Evolutionary conservation across 192 early-diverging fungal genomes (phyloP), one percentile per base, ranked within the genome.

Genomic region (Umbelopsis sp.): DNA sequence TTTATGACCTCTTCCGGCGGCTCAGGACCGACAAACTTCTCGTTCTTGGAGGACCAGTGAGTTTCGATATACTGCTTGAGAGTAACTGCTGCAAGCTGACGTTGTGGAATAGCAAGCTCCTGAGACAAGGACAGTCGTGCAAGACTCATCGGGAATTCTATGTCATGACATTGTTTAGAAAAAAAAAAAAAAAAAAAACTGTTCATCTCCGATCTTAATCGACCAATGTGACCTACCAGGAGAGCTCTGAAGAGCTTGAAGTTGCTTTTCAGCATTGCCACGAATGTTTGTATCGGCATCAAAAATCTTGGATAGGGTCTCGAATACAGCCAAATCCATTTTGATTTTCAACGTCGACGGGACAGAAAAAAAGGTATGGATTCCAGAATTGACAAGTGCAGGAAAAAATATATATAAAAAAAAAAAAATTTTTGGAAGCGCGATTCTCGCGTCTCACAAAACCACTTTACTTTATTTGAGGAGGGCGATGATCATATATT

Each of bases 261-360:
- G 81, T 31, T 78, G 80, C 52, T 80, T 71, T 78, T 96, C 94
- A 31, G 92, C 91, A 47, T 85, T 75, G 49, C 82, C 77, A 21
- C 93, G 90, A 36, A 83, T 80, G 51, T 86, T 85, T 21, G 84
- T 72, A 66, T 94, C 91, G 0, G 87, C 82, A 38, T 90, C 88
- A 59, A 94, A 82, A 22, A 89, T 89, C 45, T 85, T 84, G 75
- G 90, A 83, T 22, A 96, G 81, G 7, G 86, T 87, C 72, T 90
- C 88, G 65, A 90, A 92, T 29, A 92, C 86, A 21, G 84, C 81
- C 79, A 85, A 86, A 70, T 94, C 92, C 93, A 95, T 93, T 45
- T 43, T 41, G 21, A 53, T 51, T 32, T 32, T 56, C 25, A 59
- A 32, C 62, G 38, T 41, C 38, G 12, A 41, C 12, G 38, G 10